phyloP scores from a whole-genome alignment of 352 stramenopile genomes.

The Phytophthora kernoviae region DNA sequence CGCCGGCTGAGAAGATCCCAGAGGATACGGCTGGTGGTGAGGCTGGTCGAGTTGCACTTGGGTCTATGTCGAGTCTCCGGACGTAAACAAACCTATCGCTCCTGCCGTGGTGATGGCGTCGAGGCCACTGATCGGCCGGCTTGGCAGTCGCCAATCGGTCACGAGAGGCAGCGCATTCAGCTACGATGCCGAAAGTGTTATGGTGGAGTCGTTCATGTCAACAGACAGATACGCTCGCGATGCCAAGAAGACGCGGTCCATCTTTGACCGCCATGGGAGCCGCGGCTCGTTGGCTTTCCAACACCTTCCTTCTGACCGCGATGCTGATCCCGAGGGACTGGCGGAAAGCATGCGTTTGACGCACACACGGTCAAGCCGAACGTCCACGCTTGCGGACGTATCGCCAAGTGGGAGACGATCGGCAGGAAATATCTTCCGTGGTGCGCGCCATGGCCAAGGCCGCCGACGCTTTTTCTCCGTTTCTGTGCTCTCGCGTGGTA shows the following conservation, averaged over 20 bases:
- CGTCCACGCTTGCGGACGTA: constrained; percentile 24
- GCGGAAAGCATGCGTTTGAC: constrained; percentile 3
- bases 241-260: constrained; percentile 45
- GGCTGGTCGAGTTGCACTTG: constrained; percentile 16
- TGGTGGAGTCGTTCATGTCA: constrained; percentile 90
- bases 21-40: constrained; percentile 44
- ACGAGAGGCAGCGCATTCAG: constrained; percentile 84
- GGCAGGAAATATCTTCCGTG: constrained; percentile 70
- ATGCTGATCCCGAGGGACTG: constrained; percentile 19
- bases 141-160: constrained; percentile 37
- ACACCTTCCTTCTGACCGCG: constrained; percentile 37
- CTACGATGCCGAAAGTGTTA: constrained; percentile 89
- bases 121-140: constrained; percentile 29
- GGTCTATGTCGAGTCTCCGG: constrained; percentile 31
- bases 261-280: constrained; percentile 85
- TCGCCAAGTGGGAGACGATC: constrained; percentile 32
- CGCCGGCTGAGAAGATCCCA: constrained; percentile 75
- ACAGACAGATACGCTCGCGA: constrained; percentile 65
- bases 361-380: constrained; percentile 9
- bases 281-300: constrained; percentile 87
- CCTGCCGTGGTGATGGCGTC: constrained; percentile 36
- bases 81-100: constrained; percentile 37
- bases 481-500: constrained; percentile 14
- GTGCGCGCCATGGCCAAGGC: constrained; percentile 55
- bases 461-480: constrained; percentile 61